Evolutionary conservation across 495 filamentous ascomycete genomes (phyloP).

Genomic region (Penicillium daleae): DNA sequence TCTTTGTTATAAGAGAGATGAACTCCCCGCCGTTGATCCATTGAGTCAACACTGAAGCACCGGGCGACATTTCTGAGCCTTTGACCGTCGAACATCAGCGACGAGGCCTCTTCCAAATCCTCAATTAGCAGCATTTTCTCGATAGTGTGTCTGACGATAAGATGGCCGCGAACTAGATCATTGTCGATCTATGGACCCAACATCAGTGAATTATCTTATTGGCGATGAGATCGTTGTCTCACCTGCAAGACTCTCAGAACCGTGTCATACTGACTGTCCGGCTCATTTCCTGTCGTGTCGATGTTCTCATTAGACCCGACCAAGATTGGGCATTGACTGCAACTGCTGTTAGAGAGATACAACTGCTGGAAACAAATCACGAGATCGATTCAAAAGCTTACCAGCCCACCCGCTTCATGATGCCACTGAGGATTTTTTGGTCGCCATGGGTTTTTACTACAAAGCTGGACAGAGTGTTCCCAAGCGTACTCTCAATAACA

Average conservation of each 20-base stretch:
- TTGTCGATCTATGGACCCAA: conserved; percentile 66
- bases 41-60: conserved; percentile 65
- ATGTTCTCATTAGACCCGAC: conserved; percentile 65
- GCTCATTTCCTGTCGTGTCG: conserved; percentile 69
- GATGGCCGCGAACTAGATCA: conserved; percentile 71
- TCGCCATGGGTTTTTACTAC: conserved; percentile 78
- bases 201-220: conserved; percentile 7
- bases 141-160: conserved; percentile 81
- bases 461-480: conserved; percentile 68
- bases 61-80: conserved; percentile 70
- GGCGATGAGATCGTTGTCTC: conserved; percentile 15
- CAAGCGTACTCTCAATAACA: conserved; percentile 77
- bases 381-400: conserved; percentile 29
- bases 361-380: conserved; percentile 7
- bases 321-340: conserved; percentile 60
- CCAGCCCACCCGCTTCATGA: conserved; percentile 66
- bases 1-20: conserved; percentile 58
- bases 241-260: conserved; percentile 75
- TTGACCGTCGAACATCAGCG: conserved; percentile 67
- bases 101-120: conserved; percentile 63
- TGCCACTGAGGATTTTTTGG: conserved; percentile 57
- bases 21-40: conserved; percentile 64
- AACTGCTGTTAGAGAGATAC: conserved; percentile 19
- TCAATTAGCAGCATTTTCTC: conserved; percentile 85
- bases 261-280: conserved; percentile 71